phyloP scores from a whole-genome alignment of 2,329 filamentous ascomycete species.

The Hymenoscyphus fructigenus region DNA sequence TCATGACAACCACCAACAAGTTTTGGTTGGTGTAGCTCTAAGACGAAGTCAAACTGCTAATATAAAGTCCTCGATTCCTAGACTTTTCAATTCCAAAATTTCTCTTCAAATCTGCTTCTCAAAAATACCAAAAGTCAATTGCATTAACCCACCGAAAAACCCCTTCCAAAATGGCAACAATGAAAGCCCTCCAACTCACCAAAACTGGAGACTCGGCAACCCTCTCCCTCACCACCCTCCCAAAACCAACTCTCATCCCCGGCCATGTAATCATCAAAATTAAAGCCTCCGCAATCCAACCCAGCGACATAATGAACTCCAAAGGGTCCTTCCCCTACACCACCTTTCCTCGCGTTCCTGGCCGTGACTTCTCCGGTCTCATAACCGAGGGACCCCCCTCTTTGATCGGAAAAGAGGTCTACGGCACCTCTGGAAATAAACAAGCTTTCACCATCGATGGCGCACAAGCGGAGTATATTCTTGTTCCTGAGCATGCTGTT shows the following conservation, averaged over 20 bases:
- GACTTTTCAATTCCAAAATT: neutral
- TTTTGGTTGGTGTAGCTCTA: too few species aligned
- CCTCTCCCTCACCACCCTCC: constrained; percentile 19
- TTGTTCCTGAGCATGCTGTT: constrained; percentile 24
- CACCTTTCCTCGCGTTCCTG: constrained; percentile 29
- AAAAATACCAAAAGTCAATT: too few species aligned
- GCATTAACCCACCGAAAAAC: neutral
- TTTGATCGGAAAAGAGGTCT: constrained; percentile 24
- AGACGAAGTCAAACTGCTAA: too few species aligned
- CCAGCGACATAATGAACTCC: constrained; percentile 29
- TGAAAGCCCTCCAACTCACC: constrained; percentile 30
- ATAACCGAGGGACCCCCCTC: constrained; percentile 19
- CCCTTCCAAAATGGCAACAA: constrained; percentile 21
- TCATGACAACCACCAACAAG: too few species aligned
- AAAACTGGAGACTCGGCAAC: constrained; percentile 12
- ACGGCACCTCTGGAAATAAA: constrained; percentile 29
- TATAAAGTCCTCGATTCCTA: neutral
- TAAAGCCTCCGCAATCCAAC: constrained; percentile 31
- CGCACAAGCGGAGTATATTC: constrained; percentile 28
- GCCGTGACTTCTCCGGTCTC: constrained; percentile 29
- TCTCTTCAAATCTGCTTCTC: too few species aligned
- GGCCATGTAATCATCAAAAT: constrained; percentile 27
- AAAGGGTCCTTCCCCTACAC: constrained; percentile 26
- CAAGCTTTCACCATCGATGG: constrained; percentile 29
- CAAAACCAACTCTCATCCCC: constrained; percentile 21